Conservation (phyloP, 257 asterid species). For the Nicotiana undulata region DNA sequence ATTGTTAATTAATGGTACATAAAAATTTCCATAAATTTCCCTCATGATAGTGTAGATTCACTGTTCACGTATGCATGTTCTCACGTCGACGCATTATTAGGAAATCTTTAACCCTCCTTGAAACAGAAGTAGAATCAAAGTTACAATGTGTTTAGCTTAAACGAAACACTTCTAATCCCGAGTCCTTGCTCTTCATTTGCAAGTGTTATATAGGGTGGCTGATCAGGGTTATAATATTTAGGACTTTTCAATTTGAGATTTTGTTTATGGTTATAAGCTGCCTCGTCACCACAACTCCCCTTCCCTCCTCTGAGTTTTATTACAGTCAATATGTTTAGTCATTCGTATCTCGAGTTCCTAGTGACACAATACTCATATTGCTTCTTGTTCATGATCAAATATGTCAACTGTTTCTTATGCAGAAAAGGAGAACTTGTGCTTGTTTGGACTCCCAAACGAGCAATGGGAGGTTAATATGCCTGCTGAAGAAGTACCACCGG, state of each 20-base stretch:
- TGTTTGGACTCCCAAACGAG: slow-evolving; percentile 36
- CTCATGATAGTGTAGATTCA: background rate
- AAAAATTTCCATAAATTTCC: background rate
- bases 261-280: background rate
- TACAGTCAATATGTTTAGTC: background rate
- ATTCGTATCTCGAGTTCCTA: background rate
- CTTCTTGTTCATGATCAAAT: background rate
- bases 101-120: background rate
- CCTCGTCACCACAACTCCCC: background rate
- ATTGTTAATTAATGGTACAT: background rate
- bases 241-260: background rate
- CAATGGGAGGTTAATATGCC: slow-evolving; percentile 40
- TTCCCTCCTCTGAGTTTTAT: background rate
- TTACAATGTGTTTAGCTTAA: background rate
- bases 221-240: background rate
- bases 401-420: background rate
- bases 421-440: slow-evolving; percentile 41
- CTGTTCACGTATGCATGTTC: background rate
- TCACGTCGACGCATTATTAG: background rate
- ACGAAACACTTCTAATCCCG: background rate
- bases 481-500: slow-evolving; percentile 41
- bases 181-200: background rate
- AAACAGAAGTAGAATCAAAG: background rate
- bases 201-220: background rate
- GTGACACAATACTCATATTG: background rate